phyloP scores from a whole-genome alignment of 331 rosid species.

The Telfairia occidentalis region DNA sequence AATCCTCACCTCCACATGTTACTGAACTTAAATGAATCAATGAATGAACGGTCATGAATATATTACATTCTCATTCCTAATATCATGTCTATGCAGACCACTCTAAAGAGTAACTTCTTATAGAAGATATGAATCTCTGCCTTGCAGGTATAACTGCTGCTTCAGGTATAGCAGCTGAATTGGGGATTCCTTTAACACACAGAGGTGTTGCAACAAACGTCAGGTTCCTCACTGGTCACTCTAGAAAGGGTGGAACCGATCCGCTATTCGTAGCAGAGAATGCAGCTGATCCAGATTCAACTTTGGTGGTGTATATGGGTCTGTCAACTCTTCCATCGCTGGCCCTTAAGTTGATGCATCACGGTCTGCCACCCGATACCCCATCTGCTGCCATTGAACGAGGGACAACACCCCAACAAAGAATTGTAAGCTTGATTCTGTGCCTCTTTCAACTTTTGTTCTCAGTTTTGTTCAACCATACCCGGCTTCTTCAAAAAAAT shows the following conservation, averaged over 20 bases:
- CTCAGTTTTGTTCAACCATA: background rate
- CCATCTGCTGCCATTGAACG: conserved; percentile 94
- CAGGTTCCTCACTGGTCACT: conserved; percentile 88
- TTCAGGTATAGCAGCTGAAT: conserved; percentile 86
- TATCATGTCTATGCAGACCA: background rate
- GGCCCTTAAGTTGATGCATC: conserved; percentile 64
- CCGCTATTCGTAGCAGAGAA: conserved; percentile 87
- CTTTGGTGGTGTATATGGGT: conserved; percentile 96
- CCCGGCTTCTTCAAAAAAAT: background rate
- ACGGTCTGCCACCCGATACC: conserved; percentile 63
- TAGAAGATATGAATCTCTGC: background rate
- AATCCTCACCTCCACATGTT: no score
- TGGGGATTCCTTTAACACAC: conserved; percentile 90
- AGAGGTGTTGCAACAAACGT: conserved; percentile 75
- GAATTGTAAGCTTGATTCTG: conserved; percentile 40
- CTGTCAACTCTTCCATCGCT: conserved; percentile 87
- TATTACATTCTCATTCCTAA: background rate
- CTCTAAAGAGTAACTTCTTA: background rate
- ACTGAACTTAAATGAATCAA: no score
- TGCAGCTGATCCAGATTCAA: conserved; percentile 80
- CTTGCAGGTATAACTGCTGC: conserved; percentile 89
- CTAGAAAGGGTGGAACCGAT: conserved; percentile 85
- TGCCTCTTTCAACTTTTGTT: background rate
- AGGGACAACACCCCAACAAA: conserved; percentile 88
- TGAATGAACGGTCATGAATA: background rate